Base-by-base conservation (phyloP, 768 basidiomycete species). In the Lactarius quietus region DNA sequence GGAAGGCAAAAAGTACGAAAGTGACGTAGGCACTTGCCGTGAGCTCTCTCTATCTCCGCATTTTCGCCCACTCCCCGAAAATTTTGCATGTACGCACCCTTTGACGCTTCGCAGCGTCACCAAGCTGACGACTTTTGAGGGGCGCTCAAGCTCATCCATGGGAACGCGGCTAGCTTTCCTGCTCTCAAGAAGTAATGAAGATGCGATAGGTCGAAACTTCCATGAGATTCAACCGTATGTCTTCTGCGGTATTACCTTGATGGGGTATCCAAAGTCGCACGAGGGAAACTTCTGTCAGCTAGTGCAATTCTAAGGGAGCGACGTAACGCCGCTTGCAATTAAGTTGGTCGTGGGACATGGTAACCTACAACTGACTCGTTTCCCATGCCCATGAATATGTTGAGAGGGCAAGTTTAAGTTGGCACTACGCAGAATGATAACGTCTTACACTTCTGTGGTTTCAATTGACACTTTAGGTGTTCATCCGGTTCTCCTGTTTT, bases 1-100 rank as follows among this genome's bases (percentile, higher is more conserved):
- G 38, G 45, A 65, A 61, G 64, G 38, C 43, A 61, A 33, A 51
- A 23, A 23, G 31, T 57, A 61, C 59, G 60, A 65, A 65, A 57
- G 29, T 31, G 48, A 57, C 18, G 7, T 26, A 57, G 31, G 29
- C 57, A 28, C 55, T 52, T 26, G 31, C 60, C 36, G 38, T 14
- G 45, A 38, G 60, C 59, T 38, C 51, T 57, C 28, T 61, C 59
- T 65, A 65, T 65, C 45, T 45, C 64, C 64, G 60, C 41, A 48
- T 23, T 61, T 55, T 51, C 60, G 54, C 64, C 64, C 39, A 51
- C 45, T 54, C n/a, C 45, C 45, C 29, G 31, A 51, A 29, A 41
- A 65, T 51, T 52, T 61, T 45, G 64, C 45, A 57, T 52, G 45
- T 8, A 33, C 55, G 57, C 55, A 38, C 55, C 55, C 45, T 51